Evolutionary conservation across 208 protist species (phyloP), one percentile per base, ranked within the genome.

Genomic region (Phytomonas sp.): DNA sequence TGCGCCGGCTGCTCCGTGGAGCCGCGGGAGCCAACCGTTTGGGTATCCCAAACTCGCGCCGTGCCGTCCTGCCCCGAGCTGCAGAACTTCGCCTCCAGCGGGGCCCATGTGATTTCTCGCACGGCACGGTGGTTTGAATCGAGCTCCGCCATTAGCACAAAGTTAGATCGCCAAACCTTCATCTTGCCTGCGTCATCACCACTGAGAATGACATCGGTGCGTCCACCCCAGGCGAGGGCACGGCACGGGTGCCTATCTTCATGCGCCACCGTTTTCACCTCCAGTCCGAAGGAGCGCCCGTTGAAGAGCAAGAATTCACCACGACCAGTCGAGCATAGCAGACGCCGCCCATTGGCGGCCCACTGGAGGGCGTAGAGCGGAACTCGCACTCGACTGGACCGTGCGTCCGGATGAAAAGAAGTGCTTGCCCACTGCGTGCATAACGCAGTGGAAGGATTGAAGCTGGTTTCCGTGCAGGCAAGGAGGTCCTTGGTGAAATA

Each of bases 371-470:
- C 83, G 62, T 85, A 84, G 23, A 95, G 72, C 30, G 83, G 77
- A 10, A 89, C 77, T 60, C 87, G 85, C 11, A 71, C 74, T 26
- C 80, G 74, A 10, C 76, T 77, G n/a, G 71, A 70, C 33, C 89
- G 87, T 56, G 80, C 77, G 52, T 95, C 90, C 14, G 90, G 90
- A 67, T 93, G 87, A 72, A 84, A 91, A 12, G 87, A 92, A n/a
- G 90, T 93, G 82, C 83, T 92, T 52, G 86, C 87, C 88, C 90
- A 95, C 81, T 95, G 90, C 70, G 90, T 95, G 73, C 87, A 93
- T 26, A 95, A 77, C 1, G 86, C 90, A 2, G 90, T 91, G 74
- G 84, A 89, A n/a, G 87, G 80, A 66, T 93, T 93, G 75, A 87
- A 92, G 69, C 71, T 71, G 12, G 90, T 95, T 29, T 83, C 77